phyloP scores from a whole-genome alignment of 257 asterid species.

The Rauvolfia tetraphylla region DNA sequence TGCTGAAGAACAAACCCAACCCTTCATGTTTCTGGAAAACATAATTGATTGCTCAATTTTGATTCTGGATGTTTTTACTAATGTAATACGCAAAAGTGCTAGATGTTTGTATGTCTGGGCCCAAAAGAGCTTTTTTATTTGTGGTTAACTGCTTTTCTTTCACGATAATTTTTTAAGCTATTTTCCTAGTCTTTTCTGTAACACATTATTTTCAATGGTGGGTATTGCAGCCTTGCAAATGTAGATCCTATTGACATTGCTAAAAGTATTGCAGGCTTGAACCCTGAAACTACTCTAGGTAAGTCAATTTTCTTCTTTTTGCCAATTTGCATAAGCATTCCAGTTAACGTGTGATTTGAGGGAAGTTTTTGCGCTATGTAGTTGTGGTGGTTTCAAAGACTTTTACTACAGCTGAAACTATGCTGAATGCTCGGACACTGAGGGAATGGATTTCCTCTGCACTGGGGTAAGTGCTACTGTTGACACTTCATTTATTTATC shows the following conservation, averaged over 20 bases:
- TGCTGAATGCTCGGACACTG: slow-evolving; percentile 92
- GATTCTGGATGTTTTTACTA: neutral
- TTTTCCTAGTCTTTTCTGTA: slow-evolving; percentile 8
- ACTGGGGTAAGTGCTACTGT: slow-evolving; percentile 61
- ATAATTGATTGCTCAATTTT: neutral
- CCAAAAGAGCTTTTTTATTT: neutral
- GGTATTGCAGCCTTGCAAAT: slow-evolving; percentile 79
- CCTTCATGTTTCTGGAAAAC: neutral
- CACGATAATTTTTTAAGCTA: neutral
- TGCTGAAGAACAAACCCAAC: too few species aligned
- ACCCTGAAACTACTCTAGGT: slow-evolving; percentile 99
- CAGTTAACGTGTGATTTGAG: neutral
- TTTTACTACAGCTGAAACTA: slow-evolving; percentile 98
- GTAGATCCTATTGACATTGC: slow-evolving; percentile 97
- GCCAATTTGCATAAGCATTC: neutral
- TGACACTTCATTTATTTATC: neutral
- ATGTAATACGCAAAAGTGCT: neutral
- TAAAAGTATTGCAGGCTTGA: slow-evolving; percentile 68
- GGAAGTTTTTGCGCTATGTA: slow-evolving; percentile 28
- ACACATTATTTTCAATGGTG: slow-evolving; percentile 13
- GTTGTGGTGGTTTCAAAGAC: slow-evolving; percentile 98
- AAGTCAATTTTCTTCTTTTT: slow-evolving; percentile 15
- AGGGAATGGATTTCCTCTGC: slow-evolving; percentile 97
- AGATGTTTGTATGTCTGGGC: neutral
- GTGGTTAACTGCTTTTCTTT: neutral